These are phyloP conservation scores for Ogataea wickerhamii DNA, from an alignment of 805 yeast species.

Conservation along the genomic window DNA sequence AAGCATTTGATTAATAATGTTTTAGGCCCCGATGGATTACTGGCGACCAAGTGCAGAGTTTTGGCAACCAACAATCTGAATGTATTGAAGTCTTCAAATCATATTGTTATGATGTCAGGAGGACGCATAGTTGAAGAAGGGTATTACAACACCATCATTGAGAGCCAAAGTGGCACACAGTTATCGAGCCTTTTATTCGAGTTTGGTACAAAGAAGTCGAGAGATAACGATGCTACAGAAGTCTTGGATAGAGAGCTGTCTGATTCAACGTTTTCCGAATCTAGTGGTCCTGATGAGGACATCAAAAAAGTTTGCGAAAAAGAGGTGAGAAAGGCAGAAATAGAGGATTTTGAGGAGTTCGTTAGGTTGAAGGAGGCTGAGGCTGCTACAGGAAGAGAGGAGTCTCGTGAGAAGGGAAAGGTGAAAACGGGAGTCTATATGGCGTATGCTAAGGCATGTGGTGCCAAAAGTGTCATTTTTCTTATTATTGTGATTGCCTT, in stretches of 20 bases:
- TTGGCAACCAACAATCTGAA: constrained; percentile 85
- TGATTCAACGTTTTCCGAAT: constrained; percentile 14
- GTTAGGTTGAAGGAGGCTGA: constrained; percentile 35
- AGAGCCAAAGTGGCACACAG: constrained; percentile 39
- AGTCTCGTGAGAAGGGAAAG: constrained; percentile 88
- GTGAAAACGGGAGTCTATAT: constrained; percentile 84
- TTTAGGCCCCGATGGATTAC: constrained; percentile 74
- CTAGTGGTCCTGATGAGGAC: constrained; percentile 27
- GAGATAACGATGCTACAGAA: constrained; percentile 10
- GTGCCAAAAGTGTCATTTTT: constrained; percentile 56
- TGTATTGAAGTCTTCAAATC: constrained; percentile 71
- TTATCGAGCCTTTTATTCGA: constrained; percentile 55
- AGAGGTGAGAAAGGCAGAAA: constrained; percentile 62
- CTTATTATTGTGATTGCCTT: constrained; percentile 54
- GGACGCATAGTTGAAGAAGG: constrained; percentile 71
- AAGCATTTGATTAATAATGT: constrained; percentile 79
- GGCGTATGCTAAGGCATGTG: constrained; percentile 87
- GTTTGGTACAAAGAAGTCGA: constrained; percentile 49
- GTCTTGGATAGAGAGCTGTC: constrained; percentile 16
- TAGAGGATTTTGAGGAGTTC: constrained; percentile 39
- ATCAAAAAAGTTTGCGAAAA: constrained; percentile 32
- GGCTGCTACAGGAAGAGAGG: constrained; percentile 48
- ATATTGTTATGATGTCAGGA: constrained; percentile 62
- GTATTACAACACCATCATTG: constrained; percentile 46
- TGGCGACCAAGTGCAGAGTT: constrained; percentile 68